A percentile compares a stretch with the other conserved stretches of the same genome.
These are phyloP conservation scores for Hamamelis virginiana DNA, from an alignment of 164 flowering plant species.

Conservation along the genomic window DNA sequence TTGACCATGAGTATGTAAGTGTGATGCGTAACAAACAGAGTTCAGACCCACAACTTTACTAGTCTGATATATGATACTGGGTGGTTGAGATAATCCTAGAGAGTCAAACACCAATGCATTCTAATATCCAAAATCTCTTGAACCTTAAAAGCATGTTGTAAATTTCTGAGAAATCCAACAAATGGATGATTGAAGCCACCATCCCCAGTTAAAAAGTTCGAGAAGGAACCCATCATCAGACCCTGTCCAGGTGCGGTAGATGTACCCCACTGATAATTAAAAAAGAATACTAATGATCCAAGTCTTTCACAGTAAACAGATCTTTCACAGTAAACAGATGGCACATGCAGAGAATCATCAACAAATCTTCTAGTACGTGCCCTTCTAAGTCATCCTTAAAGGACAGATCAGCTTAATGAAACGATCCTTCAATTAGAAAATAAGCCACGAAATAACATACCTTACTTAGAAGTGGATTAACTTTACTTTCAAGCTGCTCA, in stretches of 20 bases:
- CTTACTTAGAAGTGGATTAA: conserved; percentile 73
- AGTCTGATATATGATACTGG: neutral
- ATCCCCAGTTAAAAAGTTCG: neutral
- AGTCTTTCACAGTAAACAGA: neutral
- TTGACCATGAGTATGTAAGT: neutral
- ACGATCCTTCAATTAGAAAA: neutral
- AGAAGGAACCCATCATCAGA: neutral
- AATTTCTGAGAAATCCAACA: too few species aligned
- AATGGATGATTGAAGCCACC: neutral
- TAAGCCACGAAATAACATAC: conserved; percentile 31
- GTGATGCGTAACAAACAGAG: neutral
- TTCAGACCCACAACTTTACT: neutral
- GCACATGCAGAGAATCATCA: neutral
- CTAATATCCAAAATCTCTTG: too few species aligned
- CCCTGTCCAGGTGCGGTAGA: neutral
- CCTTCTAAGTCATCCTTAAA: neutral
- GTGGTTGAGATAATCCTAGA: neutral
- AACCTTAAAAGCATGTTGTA: too few species aligned
- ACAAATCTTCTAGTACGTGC: neutral
- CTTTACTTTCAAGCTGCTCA: conserved; percentile 60
- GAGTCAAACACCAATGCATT: neutral
- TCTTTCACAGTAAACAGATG: neutral
- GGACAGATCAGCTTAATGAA: neutral
- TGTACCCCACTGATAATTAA: neutral
- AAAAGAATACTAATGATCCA: neutral